Base-by-base conservation (phyloP, 208 protist genomes). In the Acanthamoeba triangularis region DNA sequence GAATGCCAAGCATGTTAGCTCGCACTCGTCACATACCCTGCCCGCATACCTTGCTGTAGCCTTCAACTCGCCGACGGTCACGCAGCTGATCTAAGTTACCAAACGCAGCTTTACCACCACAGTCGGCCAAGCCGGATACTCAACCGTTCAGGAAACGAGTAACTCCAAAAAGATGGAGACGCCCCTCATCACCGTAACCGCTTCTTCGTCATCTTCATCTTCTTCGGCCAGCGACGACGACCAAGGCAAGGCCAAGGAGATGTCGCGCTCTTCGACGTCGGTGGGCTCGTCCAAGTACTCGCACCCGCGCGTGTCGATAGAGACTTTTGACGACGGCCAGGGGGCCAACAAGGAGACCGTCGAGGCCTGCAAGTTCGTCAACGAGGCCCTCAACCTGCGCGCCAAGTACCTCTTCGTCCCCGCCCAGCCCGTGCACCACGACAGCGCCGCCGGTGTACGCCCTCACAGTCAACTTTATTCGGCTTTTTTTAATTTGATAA, bases 361-460 rank as follows among this genome's bases (percentile, higher is more conserved):
- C 16, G 65, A 76, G 41, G 90, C 90, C 5, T 94, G 90, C 41
- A 49, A 94, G 25, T 47, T 82, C 44, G 67, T 94, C 28, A 28
- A 56, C 18, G 90, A 94, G 65, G 90, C 90, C 25, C 90, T 94
- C 28, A 14, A 5, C 41, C 90, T 94, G 67, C 90, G 90, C 37
- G 44, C 10, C 28, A 94, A 94, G n/a, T 94, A 94, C 90, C 63
- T 94, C 67, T 94, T 82, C 69, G 65, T 94, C 23, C 90, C 90
- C 44, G 49, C 44, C 8, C 33, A 30, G 20, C 47, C 59, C 30
- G 8, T 13, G 52, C 28, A 41, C 23, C n/a, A 37, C 56, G n/a
- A 63, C 59, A 4, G 13, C n/a, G n/a, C 41, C n/a, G 49, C 7
- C 13, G n/a, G n/a, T n/a, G n/a, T n/a, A n/a, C 13, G 7, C 13